These are phyloP conservation scores for Lichtheimia hyalospora DNA, from an alignment of 371 early-diverging fungal genomes.

Conservation along the genomic window DNA sequence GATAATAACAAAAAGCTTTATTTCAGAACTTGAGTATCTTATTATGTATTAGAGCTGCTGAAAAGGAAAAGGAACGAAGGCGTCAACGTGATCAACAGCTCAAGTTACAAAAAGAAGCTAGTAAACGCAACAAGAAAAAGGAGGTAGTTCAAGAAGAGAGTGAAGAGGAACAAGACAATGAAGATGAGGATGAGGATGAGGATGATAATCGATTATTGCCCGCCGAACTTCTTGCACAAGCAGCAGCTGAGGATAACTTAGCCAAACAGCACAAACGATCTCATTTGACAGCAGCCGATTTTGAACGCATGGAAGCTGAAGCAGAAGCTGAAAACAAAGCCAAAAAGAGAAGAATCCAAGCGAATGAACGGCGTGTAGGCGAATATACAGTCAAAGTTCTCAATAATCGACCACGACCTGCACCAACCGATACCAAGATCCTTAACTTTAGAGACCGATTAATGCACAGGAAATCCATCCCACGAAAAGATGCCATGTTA, in stretches of 20 bases:
- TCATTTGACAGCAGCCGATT: slow-evolving; percentile 46
- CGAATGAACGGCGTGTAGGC: slow-evolving; percentile 30
- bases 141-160: slow-evolving; percentile 17
- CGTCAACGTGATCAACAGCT: slow-evolving; percentile 41
- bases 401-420: slow-evolving; percentile 39
- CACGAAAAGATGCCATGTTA: slow-evolving; percentile 40
- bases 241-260: slow-evolving; percentile 37
- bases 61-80: slow-evolving; percentile 42
- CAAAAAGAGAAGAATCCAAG: slow-evolving; percentile 20
- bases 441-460: slow-evolving; percentile 24
- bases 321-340: slow-evolving; percentile 20
- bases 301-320: slow-evolving; percentile 48
- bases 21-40: neutral
- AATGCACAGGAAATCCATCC: slow-evolving; percentile 23
- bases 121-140: slow-evolving; percentile 26
- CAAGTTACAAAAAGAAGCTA: slow-evolving; percentile 48
- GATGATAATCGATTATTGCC: slow-evolving; percentile 22
- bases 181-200: slow-evolving; percentile 17
- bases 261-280: slow-evolving; percentile 24
- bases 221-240: slow-evolving; percentile 32
- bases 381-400: slow-evolving; percentile 54
- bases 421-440: slow-evolving; percentile 25
- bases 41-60: slow-evolving; percentile 20
- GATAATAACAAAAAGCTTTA: neutral
- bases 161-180: slow-evolving; percentile 9